Percentiles rank a stretch among this genome's conserved stretches.
These are phyloP conservation scores for Leptographium wingfieldii DNA, from an alignment of 2,329 filamentous ascomycete species.

Conservation along the genomic window DNA sequence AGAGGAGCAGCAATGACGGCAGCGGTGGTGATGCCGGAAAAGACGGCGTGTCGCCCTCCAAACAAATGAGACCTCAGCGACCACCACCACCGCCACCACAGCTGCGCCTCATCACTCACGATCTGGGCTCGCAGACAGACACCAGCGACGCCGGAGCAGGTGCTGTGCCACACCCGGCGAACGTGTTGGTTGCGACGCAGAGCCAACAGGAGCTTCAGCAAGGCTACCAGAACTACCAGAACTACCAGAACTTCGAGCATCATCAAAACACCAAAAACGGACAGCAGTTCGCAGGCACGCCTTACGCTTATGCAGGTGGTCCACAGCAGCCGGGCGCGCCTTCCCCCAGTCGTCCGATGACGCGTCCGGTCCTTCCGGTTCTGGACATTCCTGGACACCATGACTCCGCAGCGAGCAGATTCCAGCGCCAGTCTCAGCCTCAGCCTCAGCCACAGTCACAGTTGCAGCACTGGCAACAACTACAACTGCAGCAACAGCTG, in stretches of 20 bases:
- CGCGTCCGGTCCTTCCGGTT: not conserved
- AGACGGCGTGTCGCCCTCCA: not conserved
- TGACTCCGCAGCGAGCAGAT: too few relatives aligned
- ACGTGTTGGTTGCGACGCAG: not conserved
- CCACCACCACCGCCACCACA: constrained; percentile 9
- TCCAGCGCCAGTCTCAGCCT: too few relatives aligned
- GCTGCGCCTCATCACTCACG: not conserved
- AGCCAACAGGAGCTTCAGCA: not conserved
- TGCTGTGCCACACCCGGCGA: not conserved
- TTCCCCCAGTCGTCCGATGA: not conserved
- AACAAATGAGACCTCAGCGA: not conserved
- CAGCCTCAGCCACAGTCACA: too few relatives aligned
- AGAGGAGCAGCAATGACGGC: not conserved
- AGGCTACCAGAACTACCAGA: not conserved
- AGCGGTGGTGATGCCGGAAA: not conserved
- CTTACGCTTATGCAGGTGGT: not conserved
- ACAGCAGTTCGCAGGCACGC: not conserved
- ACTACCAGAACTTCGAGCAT: not conserved
- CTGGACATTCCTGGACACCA: not conserved
- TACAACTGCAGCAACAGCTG: not conserved
- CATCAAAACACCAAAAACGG: not conserved
- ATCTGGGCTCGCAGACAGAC: too few relatives aligned
- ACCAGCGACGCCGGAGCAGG: not conserved
- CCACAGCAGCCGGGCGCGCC: not conserved
- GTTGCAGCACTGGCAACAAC: not conserved